Evolutionary conservation across 345 rosid genomes (phyloP).

Genomic region (Eucalyptus urophylla): DNA sequence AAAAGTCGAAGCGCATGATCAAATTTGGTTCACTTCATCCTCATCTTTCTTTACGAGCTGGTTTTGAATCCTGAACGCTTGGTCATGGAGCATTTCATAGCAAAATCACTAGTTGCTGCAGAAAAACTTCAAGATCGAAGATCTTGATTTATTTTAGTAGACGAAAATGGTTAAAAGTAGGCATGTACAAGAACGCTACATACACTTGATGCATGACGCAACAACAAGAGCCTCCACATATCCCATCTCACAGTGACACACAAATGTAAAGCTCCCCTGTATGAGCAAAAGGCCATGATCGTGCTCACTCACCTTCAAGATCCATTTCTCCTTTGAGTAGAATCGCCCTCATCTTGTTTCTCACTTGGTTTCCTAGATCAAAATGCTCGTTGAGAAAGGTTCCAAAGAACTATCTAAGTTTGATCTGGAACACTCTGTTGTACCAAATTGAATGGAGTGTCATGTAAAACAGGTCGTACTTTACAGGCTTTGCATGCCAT

Average conservation of each 20-base stretch:
- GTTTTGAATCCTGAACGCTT: neutral
- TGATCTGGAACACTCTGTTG: conserved; percentile 72
- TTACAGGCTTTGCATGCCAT: conserved; percentile 79
- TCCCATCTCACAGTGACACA: neutral
- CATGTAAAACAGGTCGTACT: conserved; percentile 87
- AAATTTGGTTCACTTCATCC: neutral
- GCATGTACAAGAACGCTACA: neutral
- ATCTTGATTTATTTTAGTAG: neutral
- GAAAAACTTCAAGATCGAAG: neutral
- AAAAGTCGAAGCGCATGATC: neutral
- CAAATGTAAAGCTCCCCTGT: neutral
- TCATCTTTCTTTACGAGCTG: neutral
- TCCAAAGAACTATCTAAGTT: conserved; percentile 25
- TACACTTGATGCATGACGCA: neutral
- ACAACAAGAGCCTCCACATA: neutral
- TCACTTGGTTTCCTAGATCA: neutral
- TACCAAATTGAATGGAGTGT: conserved; percentile 90
- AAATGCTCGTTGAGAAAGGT: neutral
- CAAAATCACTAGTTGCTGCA: neutral
- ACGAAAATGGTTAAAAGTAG: neutral
- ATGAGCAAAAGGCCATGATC: neutral
- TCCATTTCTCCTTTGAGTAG: neutral
- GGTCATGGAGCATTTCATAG: neutral
- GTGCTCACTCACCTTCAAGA: neutral
- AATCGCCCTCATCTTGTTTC: neutral